phyloP scores from a whole-genome alignment of 108 stramenopile species.

The Asterionellopsis glacialis region DNA sequence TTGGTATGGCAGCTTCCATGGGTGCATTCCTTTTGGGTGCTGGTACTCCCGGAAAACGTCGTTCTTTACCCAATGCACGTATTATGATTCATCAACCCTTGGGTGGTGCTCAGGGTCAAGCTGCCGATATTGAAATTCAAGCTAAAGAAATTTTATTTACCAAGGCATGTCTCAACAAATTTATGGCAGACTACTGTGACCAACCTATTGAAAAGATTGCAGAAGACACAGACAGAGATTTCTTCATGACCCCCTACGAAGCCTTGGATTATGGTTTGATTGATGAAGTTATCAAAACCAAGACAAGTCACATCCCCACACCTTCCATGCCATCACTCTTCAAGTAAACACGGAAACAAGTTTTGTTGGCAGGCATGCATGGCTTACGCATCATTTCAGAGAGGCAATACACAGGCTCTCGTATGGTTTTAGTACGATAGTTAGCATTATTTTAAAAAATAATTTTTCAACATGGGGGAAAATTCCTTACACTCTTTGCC shows the following conservation, averaged over 20 bases:
- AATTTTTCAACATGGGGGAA: too few species aligned
- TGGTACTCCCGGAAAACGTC: slow-evolving; percentile 82
- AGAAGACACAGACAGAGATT: slow-evolving; percentile 94
- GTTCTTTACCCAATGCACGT: slow-evolving; percentile 87
- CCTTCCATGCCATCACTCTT: slow-evolving; percentile 70
- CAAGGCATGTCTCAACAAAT: slow-evolving; percentile 86
- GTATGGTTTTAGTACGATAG: too few species aligned
- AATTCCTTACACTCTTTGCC: too few species aligned
- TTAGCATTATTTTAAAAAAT: too few species aligned
- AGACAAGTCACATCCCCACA: slow-evolving; percentile 80
- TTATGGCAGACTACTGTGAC: slow-evolving; percentile 90
- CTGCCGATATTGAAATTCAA: slow-evolving; percentile 97
- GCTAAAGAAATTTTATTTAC: slow-evolving; percentile 97
- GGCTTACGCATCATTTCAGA: too few species aligned
- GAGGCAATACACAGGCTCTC: too few species aligned
- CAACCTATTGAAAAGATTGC: slow-evolving; percentile 95
- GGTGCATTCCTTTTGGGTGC: slow-evolving; percentile 82
- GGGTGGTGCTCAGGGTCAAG: slow-evolving; percentile 97
- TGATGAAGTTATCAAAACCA: slow-evolving; percentile 95
- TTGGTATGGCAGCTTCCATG: slow-evolving; percentile 87
- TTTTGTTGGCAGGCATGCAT: slow-evolving; percentile 14
- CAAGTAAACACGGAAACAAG: slow-evolving; percentile 7
- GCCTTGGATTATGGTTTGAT: slow-evolving; percentile 97
- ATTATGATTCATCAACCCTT: slow-evolving; percentile 99
- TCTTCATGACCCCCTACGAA: slow-evolving; percentile 97